Conservation (phyloP, 225 moss, liverwort and hornwort species). For the Antitrichia curtipendula region DNA sequence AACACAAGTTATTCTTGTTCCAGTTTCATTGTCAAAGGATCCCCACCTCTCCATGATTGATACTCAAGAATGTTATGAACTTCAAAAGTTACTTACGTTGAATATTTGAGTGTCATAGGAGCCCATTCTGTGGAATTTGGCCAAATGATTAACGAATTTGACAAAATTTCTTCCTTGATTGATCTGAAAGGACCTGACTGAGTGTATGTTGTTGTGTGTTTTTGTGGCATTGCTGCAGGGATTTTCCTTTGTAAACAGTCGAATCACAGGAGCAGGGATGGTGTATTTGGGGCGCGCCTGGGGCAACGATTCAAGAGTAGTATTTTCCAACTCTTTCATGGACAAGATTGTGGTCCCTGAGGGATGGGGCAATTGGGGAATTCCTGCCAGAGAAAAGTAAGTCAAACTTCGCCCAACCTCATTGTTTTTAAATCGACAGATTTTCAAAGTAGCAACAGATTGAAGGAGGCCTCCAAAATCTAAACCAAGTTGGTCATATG, state of each 20-base stretch:
- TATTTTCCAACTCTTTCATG: conserved; percentile 37
- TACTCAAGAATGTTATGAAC: not conserved
- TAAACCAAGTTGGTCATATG: not conserved
- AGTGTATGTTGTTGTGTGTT: not conserved
- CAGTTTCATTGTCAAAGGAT: not conserved
- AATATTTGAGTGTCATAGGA: not conserved
- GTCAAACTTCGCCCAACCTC: not conserved
- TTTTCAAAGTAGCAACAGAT: not conserved
- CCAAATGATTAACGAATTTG: too few species aligned
- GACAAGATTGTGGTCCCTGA: conserved; percentile 19
- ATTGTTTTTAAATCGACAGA: too few species aligned
- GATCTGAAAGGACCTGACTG: not conserved
- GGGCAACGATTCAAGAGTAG: conserved; percentile 34
- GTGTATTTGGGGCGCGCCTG: conserved; percentile 33
- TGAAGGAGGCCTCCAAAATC: not conserved
- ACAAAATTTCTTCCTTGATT: not conserved
- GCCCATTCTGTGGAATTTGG: not conserved
- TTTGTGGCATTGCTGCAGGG: not conserved
- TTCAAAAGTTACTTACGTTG: not conserved
- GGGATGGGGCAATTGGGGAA: conserved; percentile 37
- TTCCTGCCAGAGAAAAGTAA: conserved; percentile 23
- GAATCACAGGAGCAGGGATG: conserved; percentile 21
- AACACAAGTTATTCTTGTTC: not conserved
- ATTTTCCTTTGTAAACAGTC: conserved; percentile 20
- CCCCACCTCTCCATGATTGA: not conserved